These are phyloP conservation scores for Conringia planisiliqua DNA, from an alignment of 345 rosid genomes.

Conservation along the genomic window DNA sequence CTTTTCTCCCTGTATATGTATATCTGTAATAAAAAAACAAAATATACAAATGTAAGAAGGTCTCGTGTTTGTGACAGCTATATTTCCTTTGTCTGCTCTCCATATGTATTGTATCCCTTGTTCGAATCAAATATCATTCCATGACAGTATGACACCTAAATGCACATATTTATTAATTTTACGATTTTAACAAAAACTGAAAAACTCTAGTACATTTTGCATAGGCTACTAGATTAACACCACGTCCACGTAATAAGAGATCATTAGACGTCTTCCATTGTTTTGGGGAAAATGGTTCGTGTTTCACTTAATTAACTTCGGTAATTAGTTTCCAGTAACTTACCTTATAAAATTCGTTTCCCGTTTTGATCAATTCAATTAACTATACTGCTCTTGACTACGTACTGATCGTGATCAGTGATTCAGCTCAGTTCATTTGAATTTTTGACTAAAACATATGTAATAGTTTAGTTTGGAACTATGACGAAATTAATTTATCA, in stretches of 20 bases:
- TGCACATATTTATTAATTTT: neutral
- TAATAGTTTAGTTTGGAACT: neutral
- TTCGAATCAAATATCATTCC: conserved; percentile 29
- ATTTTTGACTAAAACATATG: too few species aligned
- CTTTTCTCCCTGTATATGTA: neutral
- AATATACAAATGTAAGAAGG: conserved; percentile 15
- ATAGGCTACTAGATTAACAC: neutral
- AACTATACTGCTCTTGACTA: neutral
- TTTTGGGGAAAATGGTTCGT: neutral
- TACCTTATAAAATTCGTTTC: neutral
- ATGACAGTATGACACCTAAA: conserved; percentile 2
- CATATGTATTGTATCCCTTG: conserved; percentile 25
- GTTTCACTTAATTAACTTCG: neutral
- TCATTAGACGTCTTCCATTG: conserved; percentile 10
- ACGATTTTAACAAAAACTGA: neutral
- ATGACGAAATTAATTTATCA: neutral
- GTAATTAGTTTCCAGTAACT: neutral
- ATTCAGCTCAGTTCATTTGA: neutral
- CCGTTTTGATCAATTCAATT: neutral
- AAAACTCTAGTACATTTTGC: neutral
- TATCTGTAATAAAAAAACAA: neutral
- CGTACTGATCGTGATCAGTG: too few species aligned
- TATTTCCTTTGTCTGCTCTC: conserved; percentile 30
- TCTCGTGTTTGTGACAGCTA: conserved; percentile 40
- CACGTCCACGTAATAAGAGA: conserved; percentile 9